A percentile compares a stretch with the other conserved stretches of the same genome.
phyloP scores from a whole-genome alignment of 495 filamentous ascomycete genomes.

The Friedmanniomyces simplex region DNA sequence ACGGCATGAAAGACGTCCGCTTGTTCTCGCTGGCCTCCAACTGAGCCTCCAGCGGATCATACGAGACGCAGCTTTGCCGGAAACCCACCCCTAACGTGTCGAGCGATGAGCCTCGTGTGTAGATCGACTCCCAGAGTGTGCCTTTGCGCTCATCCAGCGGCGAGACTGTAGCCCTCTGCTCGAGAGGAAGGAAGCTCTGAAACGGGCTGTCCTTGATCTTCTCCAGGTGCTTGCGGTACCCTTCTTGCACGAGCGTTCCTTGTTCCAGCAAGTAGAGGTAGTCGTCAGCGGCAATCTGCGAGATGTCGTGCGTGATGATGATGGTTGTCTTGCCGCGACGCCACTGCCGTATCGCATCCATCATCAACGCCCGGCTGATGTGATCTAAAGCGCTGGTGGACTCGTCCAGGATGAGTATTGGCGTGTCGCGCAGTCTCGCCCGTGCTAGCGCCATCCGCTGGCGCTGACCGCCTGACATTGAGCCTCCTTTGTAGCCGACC shows the following conservation, averaged over 20 bases:
- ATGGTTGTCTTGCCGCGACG: conserved; percentile 35
- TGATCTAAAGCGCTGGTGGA: conserved; percentile 37
- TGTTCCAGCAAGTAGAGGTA: conserved; percentile 73
- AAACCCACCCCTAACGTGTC: neutral
- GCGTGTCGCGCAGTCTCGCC: conserved; percentile 33
- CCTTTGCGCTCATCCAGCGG: conserved; percentile 8
- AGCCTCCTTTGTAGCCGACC: conserved; percentile 58
- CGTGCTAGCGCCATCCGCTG: conserved; percentile 36
- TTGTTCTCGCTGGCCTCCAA: conserved; percentile 13
- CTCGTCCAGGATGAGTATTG: conserved; percentile 37
- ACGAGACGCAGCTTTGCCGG: neutral
- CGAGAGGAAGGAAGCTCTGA: conserved; percentile 21
- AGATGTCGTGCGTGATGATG: conserved; percentile 68
- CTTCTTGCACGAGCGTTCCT: conserved; percentile 59
- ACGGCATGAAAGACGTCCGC: conserved; percentile 4
- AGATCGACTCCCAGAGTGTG: neutral
- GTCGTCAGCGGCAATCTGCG: conserved; percentile 63
- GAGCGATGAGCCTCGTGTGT: conserved; percentile 6
- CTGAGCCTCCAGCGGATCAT: conserved; percentile 12
- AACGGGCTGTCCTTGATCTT: conserved; percentile 25
- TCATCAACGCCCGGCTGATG: conserved; percentile 29
- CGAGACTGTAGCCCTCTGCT: conserved; percentile 4
- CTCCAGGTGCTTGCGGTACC: conserved; percentile 43
- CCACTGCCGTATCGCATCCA: conserved; percentile 34
- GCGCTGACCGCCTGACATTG: conserved; percentile 73